Base-by-base conservation (phyloP, 768 basidiomycete species). In the Panellus pusillus region DNA sequence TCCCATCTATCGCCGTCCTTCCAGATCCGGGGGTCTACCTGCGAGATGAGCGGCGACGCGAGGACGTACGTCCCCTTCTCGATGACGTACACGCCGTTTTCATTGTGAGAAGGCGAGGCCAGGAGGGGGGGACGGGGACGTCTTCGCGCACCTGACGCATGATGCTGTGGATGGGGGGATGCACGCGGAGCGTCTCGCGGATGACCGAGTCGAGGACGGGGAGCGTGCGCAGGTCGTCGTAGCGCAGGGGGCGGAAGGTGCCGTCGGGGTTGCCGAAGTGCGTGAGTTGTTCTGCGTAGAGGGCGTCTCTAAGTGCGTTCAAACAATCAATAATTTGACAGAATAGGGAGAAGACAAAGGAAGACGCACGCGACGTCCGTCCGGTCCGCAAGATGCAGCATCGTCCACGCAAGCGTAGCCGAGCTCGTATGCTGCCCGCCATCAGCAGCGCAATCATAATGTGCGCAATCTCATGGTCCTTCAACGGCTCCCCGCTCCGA, bases 401-500 rank as follows among this genome's bases (percentile, higher is more conserved):
- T 77, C 14, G 86, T 68, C 97, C 97, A 99, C 9, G 93, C 87
- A 29, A 86, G 86, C 18, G 92, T 88, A 2, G 97, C 87, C 13
- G 97, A 97, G 63, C 90, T 92, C 0, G 97, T 99, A 72, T 99
- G 97, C 73, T 99, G 97, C 36, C 97, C 97, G 97, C 97, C 97
- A 99, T 98, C 59, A 99, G 85, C 42, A 99, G 82, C 14, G 97
- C 97, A 65, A 98, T 99, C 88, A 99, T 86, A 66, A 99, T 95
- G 67, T 98, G 97, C 0, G 97, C 94, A 55, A 98, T 89, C 70
- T 98, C 93, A 61, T 89, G 86, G 66, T 99, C 94, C 56, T 78
- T 80, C 37, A 98, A 78, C 2, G 77, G 66, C 41, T 79, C 77
- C 51, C 97, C 97, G 61, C 82, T 79, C 58, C 90, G 89, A 73